Base-by-base conservation (phyloP, 2,329 filamentous ascomycete genomes). In the Penicillium sp. region DNA sequence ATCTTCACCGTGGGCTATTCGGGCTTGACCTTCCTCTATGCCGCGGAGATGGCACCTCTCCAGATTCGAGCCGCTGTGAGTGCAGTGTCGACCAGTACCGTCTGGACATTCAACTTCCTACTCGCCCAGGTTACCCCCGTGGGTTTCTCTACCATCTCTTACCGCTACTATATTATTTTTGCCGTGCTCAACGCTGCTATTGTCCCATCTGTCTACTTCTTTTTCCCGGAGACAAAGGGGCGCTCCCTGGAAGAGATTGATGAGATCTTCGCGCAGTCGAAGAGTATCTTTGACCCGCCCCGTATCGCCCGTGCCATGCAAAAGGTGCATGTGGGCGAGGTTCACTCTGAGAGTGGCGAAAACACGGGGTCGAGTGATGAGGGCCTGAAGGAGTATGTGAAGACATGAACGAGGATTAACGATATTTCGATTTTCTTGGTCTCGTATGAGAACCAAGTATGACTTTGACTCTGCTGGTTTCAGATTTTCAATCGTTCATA, bases 1-100 rank as follows among this genome's bases (percentile, higher is more conserved):
- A 87, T 87, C 72, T 83, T 86, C 46, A 84, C 83, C 0, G 82
- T 87, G 57, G 85, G 84, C 0, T 86, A 85, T 74, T 77, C 86
- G 0, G 85, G 85, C 1, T 80, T 84, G 45, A 86, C 85, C 65
- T 87, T 86, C 74, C 76, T 87, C 22, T 87, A 87, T 72, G 84
- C 83, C 59, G 82, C 84, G 0, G 85, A 87, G 68, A 77, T 87
- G n/a, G 83, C 84, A 0, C 84, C 72, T 1, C 60, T 74, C 14
- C 72, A 73, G 59, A 57, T 74, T 14, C 70, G 71, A 8, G 71
- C 85, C 0, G 79, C 82, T 14, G 85, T 87, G 79, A 81, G 82
- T 1, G 81, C 82, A 35, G 82, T 87, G 35, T 83, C 82, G 0
- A 86, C 84, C 0, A 83, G 69, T 19, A 68, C 71, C 4, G 75